Conservation (phyloP, 345 rosid species). For the Trapa bicornis region DNA sequence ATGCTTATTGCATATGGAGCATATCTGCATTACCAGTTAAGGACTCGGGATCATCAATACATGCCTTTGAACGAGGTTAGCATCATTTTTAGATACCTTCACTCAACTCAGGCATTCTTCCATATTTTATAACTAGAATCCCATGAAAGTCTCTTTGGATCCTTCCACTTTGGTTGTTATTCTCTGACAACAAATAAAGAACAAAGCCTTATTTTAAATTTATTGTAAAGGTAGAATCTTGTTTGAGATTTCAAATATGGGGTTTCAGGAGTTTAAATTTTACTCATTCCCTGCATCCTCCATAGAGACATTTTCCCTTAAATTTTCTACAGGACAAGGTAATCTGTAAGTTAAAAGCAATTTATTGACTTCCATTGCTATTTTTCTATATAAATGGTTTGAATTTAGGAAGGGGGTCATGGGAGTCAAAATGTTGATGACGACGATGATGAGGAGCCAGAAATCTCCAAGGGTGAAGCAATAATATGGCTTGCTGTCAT, state of each 20-base stretch:
- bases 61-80: constrained; percentile 48
- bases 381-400: not conserved
- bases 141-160: not conserved
- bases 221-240: too few relatives aligned
- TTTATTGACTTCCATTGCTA: not conserved
- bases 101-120: not conserved
- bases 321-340: too few relatives aligned
- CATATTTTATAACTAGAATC: not conserved
- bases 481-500: constrained; percentile 70
- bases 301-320: too few relatives aligned
- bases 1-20: constrained; percentile 90
- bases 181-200: too few relatives aligned
- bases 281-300: too few relatives aligned
- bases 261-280: too few relatives aligned
- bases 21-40: constrained; percentile 76
- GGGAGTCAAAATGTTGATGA: constrained; percentile 24
- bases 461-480: constrained; percentile 74
- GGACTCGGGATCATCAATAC: constrained; percentile 37
- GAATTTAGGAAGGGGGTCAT: constrained; percentile 36
- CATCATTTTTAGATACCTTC: not conserved
- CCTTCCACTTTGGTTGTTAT: too few relatives aligned
- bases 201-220: too few relatives aligned
- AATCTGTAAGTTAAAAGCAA: not conserved
- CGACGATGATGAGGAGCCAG: constrained; percentile 47
- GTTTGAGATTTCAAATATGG: too few relatives aligned